Evolutionary conservation across 2,329 filamentous ascomycete genomes (phyloP).

Genomic region (Bisporella sp.): DNA sequence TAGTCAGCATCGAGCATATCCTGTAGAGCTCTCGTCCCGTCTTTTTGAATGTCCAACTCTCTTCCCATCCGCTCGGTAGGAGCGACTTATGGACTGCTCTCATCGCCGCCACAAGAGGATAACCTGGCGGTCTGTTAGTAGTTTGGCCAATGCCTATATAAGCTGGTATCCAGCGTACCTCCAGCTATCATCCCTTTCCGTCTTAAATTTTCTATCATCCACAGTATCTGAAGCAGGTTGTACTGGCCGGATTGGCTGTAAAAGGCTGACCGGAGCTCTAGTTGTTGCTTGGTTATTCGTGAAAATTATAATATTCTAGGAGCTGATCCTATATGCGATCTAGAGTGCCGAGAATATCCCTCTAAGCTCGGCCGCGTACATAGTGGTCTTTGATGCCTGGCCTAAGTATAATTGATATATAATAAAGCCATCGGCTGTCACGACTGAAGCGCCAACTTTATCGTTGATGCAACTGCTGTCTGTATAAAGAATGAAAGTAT

Average conservation of each 20-base stretch:
- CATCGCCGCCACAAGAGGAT: slow-evolving; percentile 1
- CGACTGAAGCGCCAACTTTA: slow-evolving; percentile 4
- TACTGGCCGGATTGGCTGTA: slow-evolving; percentile 2
- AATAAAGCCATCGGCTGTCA: slow-evolving; percentile 4
- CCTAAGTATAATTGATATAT: slow-evolving; percentile 4
- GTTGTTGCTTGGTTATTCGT: slow-evolving; percentile 1
- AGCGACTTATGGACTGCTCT: slow-evolving; percentile 8
- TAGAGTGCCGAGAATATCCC: slow-evolving; percentile 4
- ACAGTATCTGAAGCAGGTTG: slow-evolving; percentile 4
- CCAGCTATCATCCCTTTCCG: not conserved
- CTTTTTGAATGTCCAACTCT: slow-evolving; percentile 5
- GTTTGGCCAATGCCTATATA: slow-evolving; percentile 4
- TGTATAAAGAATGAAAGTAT: slow-evolving; percentile 4
- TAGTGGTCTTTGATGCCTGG: slow-evolving; percentile 3
- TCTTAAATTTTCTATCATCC: slow-evolving; percentile 4
- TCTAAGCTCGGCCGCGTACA: slow-evolving; percentile 5
- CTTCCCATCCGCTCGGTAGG: slow-evolving; percentile 4
- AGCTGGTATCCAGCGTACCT: slow-evolving; percentile 4
- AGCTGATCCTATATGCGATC: slow-evolving; percentile 1
- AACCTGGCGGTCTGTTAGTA: slow-evolving; percentile 5
- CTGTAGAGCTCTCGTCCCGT: slow-evolving; percentile 6
- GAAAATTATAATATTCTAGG: not conserved
- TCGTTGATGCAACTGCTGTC: slow-evolving; percentile 5
- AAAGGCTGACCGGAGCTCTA: slow-evolving; percentile 1
- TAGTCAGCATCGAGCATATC: slow-evolving; percentile 2